Evolutionary conservation across 257 asterid species (phyloP).

Genomic region (Capsicum baccatum): DNA sequence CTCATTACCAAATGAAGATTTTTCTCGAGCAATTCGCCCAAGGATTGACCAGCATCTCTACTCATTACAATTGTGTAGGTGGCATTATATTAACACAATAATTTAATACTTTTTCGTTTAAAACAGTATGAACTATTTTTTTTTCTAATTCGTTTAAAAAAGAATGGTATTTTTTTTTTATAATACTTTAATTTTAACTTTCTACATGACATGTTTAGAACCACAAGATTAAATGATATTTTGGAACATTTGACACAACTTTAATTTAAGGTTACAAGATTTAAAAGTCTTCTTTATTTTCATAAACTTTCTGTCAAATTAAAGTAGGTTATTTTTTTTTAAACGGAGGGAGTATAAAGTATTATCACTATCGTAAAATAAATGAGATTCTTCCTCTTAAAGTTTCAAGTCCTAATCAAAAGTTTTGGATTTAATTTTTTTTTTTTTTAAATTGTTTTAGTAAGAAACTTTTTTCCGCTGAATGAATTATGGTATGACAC

Average conservation of each 20-base stretch:
- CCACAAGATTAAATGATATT: too few species aligned
- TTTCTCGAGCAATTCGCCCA: slow-evolving; percentile 57
- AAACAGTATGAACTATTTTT: too few species aligned
- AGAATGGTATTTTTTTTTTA: too few species aligned
- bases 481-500: accelerated
- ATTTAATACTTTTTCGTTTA: neutral
- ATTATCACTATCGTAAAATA: neutral
- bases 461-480: neutral
- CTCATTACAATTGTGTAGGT: slow-evolving; percentile 12
- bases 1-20: slow-evolving; percentile 31
- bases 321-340: too few species aligned
- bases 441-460: neutral
- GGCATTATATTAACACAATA: neutral
- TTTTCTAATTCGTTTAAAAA: too few species aligned
- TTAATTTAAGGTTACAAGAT: too few species aligned
- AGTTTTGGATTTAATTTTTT: neutral
- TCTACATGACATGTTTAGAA: too few species aligned
- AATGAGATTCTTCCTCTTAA: neutral
- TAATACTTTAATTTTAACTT: too few species aligned
- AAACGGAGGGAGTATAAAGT: neutral
- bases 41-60: slow-evolving; percentile 46
- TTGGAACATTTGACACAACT: too few species aligned
- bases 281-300: too few species aligned
- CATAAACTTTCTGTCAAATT: too few species aligned
- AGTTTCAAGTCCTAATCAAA: neutral